A percentile compares a stretch with the other conserved stretches of the same genome.
These are phyloP conservation scores for Phytomonas sp. DNA, from an alignment of 208 protist genomes.

Conservation along the genomic window DNA sequence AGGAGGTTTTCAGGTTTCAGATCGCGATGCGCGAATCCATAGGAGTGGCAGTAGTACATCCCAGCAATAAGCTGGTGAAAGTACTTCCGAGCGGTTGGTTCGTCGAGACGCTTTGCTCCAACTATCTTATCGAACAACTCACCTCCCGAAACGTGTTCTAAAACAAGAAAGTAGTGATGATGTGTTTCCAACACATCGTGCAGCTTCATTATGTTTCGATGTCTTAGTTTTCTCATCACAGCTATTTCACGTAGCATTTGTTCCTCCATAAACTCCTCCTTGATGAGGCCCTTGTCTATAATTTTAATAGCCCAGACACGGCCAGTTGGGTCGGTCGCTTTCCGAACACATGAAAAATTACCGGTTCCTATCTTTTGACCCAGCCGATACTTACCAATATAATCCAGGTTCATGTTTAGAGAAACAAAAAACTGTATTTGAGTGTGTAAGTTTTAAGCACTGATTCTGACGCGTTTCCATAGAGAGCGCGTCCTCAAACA, in stretches of 20 bases:
- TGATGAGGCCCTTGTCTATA: conserved; percentile 76
- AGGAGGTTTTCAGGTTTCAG: conserved; percentile 91
- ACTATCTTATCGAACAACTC: conserved; percentile 93
- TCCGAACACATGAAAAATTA: conserved; percentile 85
- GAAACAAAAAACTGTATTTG: neutral
- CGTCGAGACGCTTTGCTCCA: conserved; percentile 71
- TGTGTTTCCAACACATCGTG: conserved; percentile 81
- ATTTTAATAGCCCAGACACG: conserved; percentile 87
- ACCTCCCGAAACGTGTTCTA: conserved; percentile 88
- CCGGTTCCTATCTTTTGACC: conserved; percentile 79
- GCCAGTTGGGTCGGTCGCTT: conserved; percentile 56
- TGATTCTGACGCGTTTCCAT: conserved; percentile 14
- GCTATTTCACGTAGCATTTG: conserved; percentile 87
- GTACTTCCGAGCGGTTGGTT: conserved; percentile 80
- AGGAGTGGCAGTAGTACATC: conserved; percentile 90
- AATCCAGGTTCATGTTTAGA: neutral
- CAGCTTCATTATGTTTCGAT: conserved; percentile 82
- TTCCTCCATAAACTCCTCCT: conserved; percentile 85
- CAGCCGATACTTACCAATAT: conserved; percentile 80
- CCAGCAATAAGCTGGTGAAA: conserved; percentile 95
- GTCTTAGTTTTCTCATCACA: conserved; percentile 73
- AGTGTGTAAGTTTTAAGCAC: conserved; percentile 8
- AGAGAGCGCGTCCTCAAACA: neutral
- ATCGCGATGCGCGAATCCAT: conserved; percentile 86
- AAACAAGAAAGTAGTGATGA: conserved; percentile 87